Conservation (phyloP, 1,284 basidiomycete species). For the Ganoderma resinaceum region DNA sequence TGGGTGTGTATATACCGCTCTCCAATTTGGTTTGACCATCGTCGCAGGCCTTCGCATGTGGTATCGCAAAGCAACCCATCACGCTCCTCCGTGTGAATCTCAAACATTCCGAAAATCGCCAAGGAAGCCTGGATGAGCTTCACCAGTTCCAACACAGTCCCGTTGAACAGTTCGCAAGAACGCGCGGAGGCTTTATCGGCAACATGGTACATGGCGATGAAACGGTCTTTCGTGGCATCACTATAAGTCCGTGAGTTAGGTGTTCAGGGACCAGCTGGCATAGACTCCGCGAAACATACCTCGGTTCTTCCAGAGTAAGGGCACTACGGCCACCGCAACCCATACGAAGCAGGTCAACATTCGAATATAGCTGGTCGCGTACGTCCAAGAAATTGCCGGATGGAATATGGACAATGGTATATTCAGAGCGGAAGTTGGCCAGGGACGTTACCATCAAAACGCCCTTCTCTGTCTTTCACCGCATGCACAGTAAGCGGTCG, state of each 20-base stretch:
- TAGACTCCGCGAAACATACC: conserved; percentile 44
- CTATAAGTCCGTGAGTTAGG: conserved; percentile 42
- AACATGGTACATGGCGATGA: conserved; percentile 72
- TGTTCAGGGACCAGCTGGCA: neutral
- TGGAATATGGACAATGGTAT: conserved; percentile 80
- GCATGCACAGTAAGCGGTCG: neutral
- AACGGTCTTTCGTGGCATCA: conserved; percentile 79
- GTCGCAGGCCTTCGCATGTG: conserved; percentile 71
- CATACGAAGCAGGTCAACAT: conserved; percentile 80
- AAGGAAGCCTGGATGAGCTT: conserved; percentile 74
- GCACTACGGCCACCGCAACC: conserved; percentile 79
- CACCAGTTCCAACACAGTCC: conserved; percentile 76
- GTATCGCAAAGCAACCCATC: conserved; percentile 79
- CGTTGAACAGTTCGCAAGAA: conserved; percentile 51
- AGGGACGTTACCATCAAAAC: conserved; percentile 82
- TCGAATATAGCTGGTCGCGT: conserved; percentile 73
- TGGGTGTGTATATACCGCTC: conserved; percentile 66
- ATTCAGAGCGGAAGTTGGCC: conserved; percentile 84
- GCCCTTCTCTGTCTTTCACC: conserved; percentile 65
- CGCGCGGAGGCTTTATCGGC: conserved; percentile 47
- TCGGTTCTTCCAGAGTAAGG: conserved; percentile 77
- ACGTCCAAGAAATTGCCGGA: conserved; percentile 68
- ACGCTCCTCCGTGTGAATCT: conserved; percentile 47
- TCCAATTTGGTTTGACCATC: conserved; percentile 72
- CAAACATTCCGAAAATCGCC: conserved; percentile 72